A percentile compares a stretch with the other conserved stretches of the same genome.
These are phyloP conservation scores for Globisporangium cederbergense DNA, from an alignment of 352 stramenopile species.

Conservation along the genomic window DNA sequence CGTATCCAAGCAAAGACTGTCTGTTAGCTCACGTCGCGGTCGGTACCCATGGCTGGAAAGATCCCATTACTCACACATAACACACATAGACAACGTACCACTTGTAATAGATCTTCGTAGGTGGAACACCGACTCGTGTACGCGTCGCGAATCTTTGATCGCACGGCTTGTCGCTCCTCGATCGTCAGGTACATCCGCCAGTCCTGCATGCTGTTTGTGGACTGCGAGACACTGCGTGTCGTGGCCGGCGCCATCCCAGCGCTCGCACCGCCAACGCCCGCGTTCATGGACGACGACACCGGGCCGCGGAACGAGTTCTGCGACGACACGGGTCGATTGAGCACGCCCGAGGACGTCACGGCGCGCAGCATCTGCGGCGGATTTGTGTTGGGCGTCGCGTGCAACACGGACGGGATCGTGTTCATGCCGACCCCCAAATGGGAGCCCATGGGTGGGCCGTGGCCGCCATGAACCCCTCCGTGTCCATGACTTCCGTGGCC, in stretches of 20 bases:
- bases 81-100: constrained; percentile 36
- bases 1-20: neutral
- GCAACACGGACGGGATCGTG: constrained; percentile 75
- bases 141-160: constrained; percentile 83
- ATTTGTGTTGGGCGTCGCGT: constrained; percentile 61
- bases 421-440: constrained; percentile 69
- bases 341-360: constrained; percentile 78
- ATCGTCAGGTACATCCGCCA: constrained; percentile 91
- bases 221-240: constrained; percentile 62
- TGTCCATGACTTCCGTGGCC: constrained; percentile 28
- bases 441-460: constrained; percentile 11
- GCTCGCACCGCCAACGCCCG: constrained; percentile 11
- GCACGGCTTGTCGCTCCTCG: constrained; percentile 84
- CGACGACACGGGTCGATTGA: constrained; percentile 52
- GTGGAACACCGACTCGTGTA: constrained; percentile 82
- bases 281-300: constrained; percentile 15
- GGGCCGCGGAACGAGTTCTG: constrained; percentile 25
- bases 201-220: constrained; percentile 67
- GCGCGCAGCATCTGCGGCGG: constrained; percentile 83
- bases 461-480: neutral
- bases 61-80: constrained; percentile 7
- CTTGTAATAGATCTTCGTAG: constrained; percentile 88
- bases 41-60: neutral
- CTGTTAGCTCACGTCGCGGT: neutral
- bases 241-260: constrained; percentile 24